Base-by-base conservation (phyloP, 805 yeast genomes). In the Teunomyces atbi region DNA sequence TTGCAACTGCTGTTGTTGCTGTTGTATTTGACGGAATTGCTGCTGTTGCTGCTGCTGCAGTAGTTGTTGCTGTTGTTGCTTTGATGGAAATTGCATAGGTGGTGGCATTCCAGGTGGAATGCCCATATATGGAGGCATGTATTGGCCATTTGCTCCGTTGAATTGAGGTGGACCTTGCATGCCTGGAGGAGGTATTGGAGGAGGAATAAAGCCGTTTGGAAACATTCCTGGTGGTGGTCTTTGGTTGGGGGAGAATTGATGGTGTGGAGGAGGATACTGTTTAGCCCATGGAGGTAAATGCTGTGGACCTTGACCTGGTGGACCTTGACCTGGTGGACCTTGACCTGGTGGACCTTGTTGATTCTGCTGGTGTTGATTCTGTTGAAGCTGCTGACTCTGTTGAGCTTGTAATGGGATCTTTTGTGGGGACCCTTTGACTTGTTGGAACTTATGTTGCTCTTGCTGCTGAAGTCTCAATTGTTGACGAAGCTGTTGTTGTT, bases 191-290 rank as follows among this genome's bases (percentile, higher is more conserved):
- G 45, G 45, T 28, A n/a, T n/a, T n/a, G 48, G 48, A 7, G 50
- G 48, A 5, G 62, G 65, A 33, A 49, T 45, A 13, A 55, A 49
- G 1, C 72, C 72, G 3, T 60, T 64, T 2, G 70, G 73, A 19
- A 58, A 59, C 69, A 68, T 62, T 5, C 71, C 72, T 13, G 71
- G 70, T 3, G 68, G 68, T 5, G 47, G 52, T n/a, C 36, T 38
- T 13, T 32, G 32, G 23, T 40, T 36, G 23, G 51, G 52, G 1
- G 49, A 48, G 18, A 44, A 48, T 33, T 51, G 59, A 18, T 50
- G 27, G 30, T 52, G 56, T 13, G 54, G 55, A 15, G 53, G 54
- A 28, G 49, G 52, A 33, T 38, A 40, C 44, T 58, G 61, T 20
- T 52, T 55, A 51, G 58, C 54, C 64, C 66, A 60, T n/a, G 66